A percentile compares a stretch with the other conserved stretches of the same genome.
These are phyloP conservation scores for Lentinula detonsa DNA, from an alignment of 768 basidiomycete genomes.

Conservation along the genomic window DNA sequence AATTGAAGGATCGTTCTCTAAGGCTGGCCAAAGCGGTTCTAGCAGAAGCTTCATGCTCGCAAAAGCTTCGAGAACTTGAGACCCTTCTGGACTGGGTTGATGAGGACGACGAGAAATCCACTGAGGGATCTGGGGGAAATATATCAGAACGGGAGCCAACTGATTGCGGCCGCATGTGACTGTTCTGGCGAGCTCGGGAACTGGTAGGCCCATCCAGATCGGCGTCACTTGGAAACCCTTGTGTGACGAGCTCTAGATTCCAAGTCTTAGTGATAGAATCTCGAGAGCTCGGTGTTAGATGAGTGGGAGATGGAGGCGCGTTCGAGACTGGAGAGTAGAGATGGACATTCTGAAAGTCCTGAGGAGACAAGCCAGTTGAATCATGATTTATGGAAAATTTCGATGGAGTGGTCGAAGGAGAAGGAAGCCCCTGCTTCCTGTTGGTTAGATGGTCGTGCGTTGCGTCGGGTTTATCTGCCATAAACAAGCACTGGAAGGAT, in stretches of 20 bases:
- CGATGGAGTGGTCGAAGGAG: background rate
- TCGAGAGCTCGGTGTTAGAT: background rate
- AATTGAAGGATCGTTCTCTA: background rate
- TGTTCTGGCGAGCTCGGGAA: background rate
- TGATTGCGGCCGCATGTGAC: background rate
- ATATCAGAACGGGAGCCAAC: background rate
- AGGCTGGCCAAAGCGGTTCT: background rate
- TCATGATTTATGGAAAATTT: background rate
- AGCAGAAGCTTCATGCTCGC: background rate
- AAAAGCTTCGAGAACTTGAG: background rate
- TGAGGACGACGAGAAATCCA: background rate
- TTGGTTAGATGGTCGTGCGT: background rate
- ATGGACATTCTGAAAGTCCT: background rate
- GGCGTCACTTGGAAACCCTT: background rate
- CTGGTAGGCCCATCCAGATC: background rate
- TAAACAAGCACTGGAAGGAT: background rate
- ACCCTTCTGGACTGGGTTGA: background rate
- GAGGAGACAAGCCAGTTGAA: background rate
- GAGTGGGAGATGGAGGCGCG: background rate
- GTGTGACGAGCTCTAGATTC: background rate
- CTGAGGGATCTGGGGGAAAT: background rate
- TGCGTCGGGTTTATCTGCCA: background rate
- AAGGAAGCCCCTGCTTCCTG: background rate
- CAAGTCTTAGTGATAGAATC: background rate
- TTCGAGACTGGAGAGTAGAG: constrained; percentile 1